phyloP scores from a whole-genome alignment of 2,329 filamentous ascomycete species.

The Stachybotrys echinatus region DNA sequence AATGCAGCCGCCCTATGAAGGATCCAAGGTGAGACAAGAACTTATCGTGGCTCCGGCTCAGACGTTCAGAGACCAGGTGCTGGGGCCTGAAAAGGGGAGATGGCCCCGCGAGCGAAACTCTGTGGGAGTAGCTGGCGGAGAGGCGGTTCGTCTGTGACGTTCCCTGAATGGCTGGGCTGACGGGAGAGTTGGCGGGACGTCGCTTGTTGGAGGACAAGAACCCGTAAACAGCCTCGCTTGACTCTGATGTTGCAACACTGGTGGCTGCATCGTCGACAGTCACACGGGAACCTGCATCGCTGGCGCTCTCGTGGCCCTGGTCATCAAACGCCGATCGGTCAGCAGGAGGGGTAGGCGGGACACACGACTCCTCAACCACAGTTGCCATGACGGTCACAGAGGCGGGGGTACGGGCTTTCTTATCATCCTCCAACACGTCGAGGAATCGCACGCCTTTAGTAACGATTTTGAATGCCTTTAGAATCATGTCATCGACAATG shows the following conservation, averaged over 20 bases:
- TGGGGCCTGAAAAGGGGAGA: conserved; percentile 58
- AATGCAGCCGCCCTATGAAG: conserved; percentile 83
- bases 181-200: conserved; percentile 34
- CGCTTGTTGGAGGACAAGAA: conserved; percentile 34
- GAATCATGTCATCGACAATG: conserved; percentile 85
- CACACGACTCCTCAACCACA: conserved; percentile 50
- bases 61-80: conserved; percentile 76
- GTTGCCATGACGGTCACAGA: conserved; percentile 57
- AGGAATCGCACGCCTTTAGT: conserved; percentile 84
- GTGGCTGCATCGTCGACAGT: conserved; percentile 23
- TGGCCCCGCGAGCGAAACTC: conserved; percentile 69
- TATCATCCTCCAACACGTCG: conserved; percentile 72
- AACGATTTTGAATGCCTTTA: conserved; percentile 93
- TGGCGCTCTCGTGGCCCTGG: conserved; percentile 20
- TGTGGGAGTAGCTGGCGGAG: conserved; percentile 59
- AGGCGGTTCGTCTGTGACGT: conserved; percentile 36
- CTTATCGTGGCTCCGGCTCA: conserved; percentile 75
- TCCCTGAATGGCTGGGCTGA: conserved; percentile 25
- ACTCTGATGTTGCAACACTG: conserved; percentile 27
- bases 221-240: conserved; percentile 29
- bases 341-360: conserved; percentile 59
- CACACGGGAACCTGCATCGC: conserved; percentile 35
- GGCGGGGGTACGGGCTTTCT: conserved; percentile 41
- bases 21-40: conserved; percentile 89
- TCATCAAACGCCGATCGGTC: conserved; percentile 48